phyloP scores from a whole-genome alignment of 176 grass and related monocot genomes.

The Chrysopogon serrulatus region DNA sequence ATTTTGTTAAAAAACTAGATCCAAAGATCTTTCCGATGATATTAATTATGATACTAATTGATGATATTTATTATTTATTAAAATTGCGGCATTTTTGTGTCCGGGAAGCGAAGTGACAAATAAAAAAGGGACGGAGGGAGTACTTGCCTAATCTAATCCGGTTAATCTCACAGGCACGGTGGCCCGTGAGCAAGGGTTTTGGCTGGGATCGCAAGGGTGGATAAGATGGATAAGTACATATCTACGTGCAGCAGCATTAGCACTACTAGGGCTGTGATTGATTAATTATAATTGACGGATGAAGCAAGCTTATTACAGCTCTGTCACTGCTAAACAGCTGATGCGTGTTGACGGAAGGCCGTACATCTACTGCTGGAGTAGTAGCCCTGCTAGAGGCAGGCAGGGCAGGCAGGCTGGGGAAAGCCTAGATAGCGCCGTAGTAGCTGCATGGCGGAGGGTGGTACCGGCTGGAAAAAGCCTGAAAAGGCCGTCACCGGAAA shows the following conservation, averaged over 20 bases:
- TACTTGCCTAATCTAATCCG: conserved; percentile 2
- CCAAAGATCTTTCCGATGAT: too few relatives aligned
- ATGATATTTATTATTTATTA: too few relatives aligned
- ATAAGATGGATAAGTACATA: background rate
- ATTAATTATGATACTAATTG: too few relatives aligned
- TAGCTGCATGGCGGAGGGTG: background rate
- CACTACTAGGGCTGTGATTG: background rate
- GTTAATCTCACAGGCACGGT: background rate
- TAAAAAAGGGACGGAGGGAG: too few relatives aligned
- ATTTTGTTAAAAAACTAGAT: too few relatives aligned
- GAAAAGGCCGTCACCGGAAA: conserved; percentile 21
- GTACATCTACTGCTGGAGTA: background rate
- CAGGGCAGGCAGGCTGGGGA: conserved; percentile 5
- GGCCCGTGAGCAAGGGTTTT: conserved; percentile 20
- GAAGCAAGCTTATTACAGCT: background rate
- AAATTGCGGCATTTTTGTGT: too few relatives aligned
- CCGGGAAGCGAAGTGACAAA: too few relatives aligned
- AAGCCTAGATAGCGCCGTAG: conserved; percentile 13
- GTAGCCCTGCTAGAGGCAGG: background rate
- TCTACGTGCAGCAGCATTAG: background rate
- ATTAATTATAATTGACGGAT: background rate
- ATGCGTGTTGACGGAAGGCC: background rate
- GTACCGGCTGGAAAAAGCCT: conserved; percentile 24
- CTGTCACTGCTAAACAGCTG: background rate
- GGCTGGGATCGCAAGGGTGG: background rate